Evolutionary conservation across 2,329 filamentous ascomycete species (phyloP).

Genomic region (Fusarium odoratissimum): DNA sequence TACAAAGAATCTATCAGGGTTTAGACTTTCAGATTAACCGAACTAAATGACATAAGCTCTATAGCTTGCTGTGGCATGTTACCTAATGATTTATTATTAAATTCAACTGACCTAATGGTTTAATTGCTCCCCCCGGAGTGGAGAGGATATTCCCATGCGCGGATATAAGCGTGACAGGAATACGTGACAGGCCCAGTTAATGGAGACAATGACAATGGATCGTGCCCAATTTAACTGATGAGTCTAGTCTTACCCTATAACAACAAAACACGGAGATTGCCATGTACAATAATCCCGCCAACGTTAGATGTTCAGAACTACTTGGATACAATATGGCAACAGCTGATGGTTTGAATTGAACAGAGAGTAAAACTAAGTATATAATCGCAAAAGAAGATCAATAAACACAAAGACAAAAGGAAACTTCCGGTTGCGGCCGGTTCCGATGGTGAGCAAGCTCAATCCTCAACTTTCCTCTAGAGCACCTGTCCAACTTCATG

Average conservation of each 20-base stretch:
- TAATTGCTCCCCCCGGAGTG: not conserved
- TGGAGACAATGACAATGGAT: not conserved
- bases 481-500: not conserved
- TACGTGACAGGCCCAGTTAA: not conserved
- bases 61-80: no score
- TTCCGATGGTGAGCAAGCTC: not conserved
- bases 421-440: constrained; percentile 8
- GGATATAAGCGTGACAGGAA: not conserved
- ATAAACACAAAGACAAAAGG: not conserved
- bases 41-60: no score
- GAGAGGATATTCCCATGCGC: not conserved
- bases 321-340: not conserved
- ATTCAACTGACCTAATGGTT: no score
- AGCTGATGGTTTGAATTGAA: not conserved
- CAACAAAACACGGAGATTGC: not conserved
- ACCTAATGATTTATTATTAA: no score
- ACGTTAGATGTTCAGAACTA: fast-evolving
- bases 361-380: not conserved
- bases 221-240: not conserved
- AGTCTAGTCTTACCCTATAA: not conserved
- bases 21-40: no score
- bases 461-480: fast-evolving
- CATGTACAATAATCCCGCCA: not conserved
- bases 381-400: not conserved
- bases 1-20: no score